Base-by-base conservation (phyloP, 1,139 yeast genomes). In the Blastobotrys proliferans region DNA sequence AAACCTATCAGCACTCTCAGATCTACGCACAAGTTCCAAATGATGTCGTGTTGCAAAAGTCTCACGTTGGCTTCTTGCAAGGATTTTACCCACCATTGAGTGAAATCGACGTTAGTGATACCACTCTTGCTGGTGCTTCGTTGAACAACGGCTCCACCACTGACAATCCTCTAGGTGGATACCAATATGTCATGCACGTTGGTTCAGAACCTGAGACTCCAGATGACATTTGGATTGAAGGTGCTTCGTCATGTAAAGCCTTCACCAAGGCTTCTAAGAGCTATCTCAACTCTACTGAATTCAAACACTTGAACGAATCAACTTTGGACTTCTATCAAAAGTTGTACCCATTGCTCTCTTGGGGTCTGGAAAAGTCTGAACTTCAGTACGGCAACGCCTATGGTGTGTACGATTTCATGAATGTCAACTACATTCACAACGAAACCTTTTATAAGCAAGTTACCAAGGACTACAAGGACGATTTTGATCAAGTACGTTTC, bases 31-130 rank as follows among this genome's bases (percentile, higher is more conserved):
- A 64, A 45, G 62, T 63, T 9, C 59, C 69, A 6, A 50, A 55
- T 40, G 54, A 63, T 17, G 61, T 59, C 27, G 73, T 69, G 22
- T 56, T 70, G 40, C 58, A 61, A 32, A 63, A 62, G 55, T 64
- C 72, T 14, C 72, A 68, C 45, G 41, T 59, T 42, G 63, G 72
- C 3, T 70, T 69, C 55, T 51, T 70, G 36, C 75, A 71, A 52
- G 75, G 75, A 25, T 52, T 71, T 25, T 71, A 67, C 49, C 75
- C 75, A 11, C 71, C 74, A 18, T 38, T 55, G 18, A 41, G 29
- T 18, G 55, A 63, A 6, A 50, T 54, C 17, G 59, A 57, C 18
- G 57, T 51, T 6, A 47, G 39, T 6, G 45, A 47, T 10, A 52
- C 49, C 14, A 52, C 57, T 17, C 55, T 50, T 8, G 50, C 51